Evolutionary conservation across 2,329 filamentous ascomycete species (phyloP).

Genomic region (Verticillium albo-atrum): DNA sequence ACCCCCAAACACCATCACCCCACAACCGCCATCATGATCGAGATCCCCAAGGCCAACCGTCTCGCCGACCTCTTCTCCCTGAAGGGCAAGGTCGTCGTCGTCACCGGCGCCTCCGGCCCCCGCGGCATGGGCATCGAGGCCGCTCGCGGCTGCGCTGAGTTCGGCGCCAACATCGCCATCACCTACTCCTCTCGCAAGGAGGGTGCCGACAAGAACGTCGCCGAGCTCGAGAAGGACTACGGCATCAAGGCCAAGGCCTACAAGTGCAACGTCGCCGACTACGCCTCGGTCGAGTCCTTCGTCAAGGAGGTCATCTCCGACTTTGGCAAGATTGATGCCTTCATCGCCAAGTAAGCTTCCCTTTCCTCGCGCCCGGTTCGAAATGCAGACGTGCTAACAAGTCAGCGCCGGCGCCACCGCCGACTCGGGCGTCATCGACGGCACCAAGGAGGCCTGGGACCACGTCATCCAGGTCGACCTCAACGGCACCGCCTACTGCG

Average conservation of each 20-base stretch:
- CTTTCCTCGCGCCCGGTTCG: not conserved
- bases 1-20: not conserved
- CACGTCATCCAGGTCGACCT: conserved; percentile 60
- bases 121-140: conserved; percentile 68
- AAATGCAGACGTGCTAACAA: too few relatives aligned
- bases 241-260: conserved; percentile 63
- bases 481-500: conserved; percentile 67
- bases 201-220: conserved; percentile 61
- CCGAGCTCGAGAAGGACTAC: conserved; percentile 60
- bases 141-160: conserved; percentile 65
- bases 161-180: conserved; percentile 65
- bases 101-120: conserved; percentile 66
- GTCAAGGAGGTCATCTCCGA: conserved; percentile 63
- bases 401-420: conserved; percentile 63
- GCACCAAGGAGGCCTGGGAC: conserved; percentile 61
- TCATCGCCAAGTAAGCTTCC: conserved; percentile 65
- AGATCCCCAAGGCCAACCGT: conserved; percentile 51
- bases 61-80: conserved; percentile 67
- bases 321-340: conserved; percentile 70
- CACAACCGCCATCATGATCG: conserved; percentile 40
- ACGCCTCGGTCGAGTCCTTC: conserved; percentile 44
- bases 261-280: conserved; percentile 54
- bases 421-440: conserved; percentile 63
- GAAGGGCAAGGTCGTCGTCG: conserved; percentile 67
- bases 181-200: conserved; percentile 69